Conservation (phyloP, 768 basidiomycete species). For the Amanita pseudoporphyria region DNA sequence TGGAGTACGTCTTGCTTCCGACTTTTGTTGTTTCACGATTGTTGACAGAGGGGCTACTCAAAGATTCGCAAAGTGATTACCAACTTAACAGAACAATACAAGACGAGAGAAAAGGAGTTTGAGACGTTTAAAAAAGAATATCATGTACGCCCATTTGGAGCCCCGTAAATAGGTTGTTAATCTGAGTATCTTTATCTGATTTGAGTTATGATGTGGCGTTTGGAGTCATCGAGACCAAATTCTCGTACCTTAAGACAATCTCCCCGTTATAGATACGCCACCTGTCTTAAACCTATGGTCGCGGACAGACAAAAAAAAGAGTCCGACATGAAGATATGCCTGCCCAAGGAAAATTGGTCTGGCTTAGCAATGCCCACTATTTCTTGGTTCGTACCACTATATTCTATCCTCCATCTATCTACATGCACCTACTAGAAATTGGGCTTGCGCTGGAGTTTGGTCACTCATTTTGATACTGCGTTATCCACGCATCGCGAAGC, state of each 20-base stretch:
- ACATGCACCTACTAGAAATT: no score
- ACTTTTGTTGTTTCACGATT: background rate
- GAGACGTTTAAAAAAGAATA: slow-evolving; percentile 72
- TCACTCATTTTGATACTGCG: no score
- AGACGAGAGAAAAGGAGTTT: slow-evolving; percentile 77
- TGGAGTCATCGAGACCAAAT: background rate
- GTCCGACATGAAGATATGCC: no score
- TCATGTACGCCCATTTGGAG: slow-evolving; percentile 53
- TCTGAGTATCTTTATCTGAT: background rate
- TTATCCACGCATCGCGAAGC: no score
- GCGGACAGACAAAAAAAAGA: no score
- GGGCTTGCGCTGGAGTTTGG: no score
- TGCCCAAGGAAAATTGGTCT: no score
- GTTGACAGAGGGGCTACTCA: slow-evolving; percentile 10
- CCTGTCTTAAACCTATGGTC: no score
- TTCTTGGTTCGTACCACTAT: no score
- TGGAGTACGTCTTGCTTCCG: slow-evolving; percentile 45
- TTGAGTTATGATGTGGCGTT: background rate
- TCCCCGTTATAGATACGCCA: background rate
- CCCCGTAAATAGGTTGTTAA: background rate
- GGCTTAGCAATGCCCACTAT: no score
- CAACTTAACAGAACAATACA: slow-evolving; percentile 79
- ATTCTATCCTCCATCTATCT: no score
- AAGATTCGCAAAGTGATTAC: slow-evolving; percentile 80
- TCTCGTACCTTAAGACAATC: background rate